A percentile compares a stretch with the other conserved stretches of the same genome.
These are phyloP conservation scores for Fragilariopsis cylindrus DNA, from an alignment of 108 stramenopile genomes.

Conservation along the genomic window DNA sequence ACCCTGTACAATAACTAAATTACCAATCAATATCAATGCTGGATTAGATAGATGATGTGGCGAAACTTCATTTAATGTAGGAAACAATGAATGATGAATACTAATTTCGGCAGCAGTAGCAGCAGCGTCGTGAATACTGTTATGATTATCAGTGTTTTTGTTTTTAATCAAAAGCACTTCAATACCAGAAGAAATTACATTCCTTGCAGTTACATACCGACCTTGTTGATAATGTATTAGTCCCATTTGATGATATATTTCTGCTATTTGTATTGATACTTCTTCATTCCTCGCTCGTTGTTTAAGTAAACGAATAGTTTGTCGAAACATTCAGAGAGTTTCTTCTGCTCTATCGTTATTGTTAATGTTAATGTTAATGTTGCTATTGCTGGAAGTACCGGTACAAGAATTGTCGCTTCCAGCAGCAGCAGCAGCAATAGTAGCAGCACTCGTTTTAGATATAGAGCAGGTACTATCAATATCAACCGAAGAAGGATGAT, in stretches of 20 bases:
- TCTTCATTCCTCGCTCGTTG: not conserved
- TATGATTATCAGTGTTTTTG: not conserved
- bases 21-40: slow-evolving; percentile 6
- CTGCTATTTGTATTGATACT: not conserved
- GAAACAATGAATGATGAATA: not conserved
- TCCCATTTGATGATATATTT: not conserved
- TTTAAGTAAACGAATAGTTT: not conserved
- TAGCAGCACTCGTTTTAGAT: too few relatives aligned
- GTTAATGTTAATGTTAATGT: too few relatives aligned
- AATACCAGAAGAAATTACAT: slow-evolving; percentile 7
- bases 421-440: too few relatives aligned
- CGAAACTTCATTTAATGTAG: not conserved
- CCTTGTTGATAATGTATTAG: slow-evolving; percentile 13
- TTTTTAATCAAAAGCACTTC: not conserved
- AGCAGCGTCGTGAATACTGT: not conserved
- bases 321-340: not conserved
- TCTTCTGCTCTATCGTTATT: not conserved
- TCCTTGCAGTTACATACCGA: slow-evolving; percentile 6
- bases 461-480: too few relatives aligned
- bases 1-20: not conserved
- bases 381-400: too few relatives aligned
- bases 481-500: too few relatives aligned
- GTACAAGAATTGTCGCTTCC: too few relatives aligned
- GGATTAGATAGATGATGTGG: slow-evolving; percentile 7
- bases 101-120: not conserved